Percentiles rank a stretch among this genome's conserved stretches.
Conservation (phyloP, 2,329 filamentous ascomycete genomes). For the Apiospora hydei region DNA sequence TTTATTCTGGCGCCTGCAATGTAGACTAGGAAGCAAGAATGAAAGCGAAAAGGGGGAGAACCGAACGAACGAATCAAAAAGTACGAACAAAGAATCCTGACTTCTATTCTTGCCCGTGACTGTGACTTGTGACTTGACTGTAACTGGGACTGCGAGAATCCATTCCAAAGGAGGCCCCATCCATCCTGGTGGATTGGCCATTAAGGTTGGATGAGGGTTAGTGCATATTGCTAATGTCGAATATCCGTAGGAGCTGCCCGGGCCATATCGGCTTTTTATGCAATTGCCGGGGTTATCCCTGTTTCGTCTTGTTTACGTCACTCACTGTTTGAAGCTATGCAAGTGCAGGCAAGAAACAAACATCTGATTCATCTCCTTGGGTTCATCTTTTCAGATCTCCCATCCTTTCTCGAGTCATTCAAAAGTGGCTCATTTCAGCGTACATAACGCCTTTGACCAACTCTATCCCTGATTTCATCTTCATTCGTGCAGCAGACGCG, state of each 20-base stretch:
- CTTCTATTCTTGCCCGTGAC: neutral
- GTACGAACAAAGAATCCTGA: slow-evolving; percentile 17
- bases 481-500: neutral
- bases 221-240: neutral
- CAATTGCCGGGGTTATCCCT: slow-evolving; percentile 16
- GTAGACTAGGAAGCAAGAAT: slow-evolving; percentile 43
- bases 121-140: neutral
- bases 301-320: slow-evolving; percentile 22
- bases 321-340: slow-evolving; percentile 22
- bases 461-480: neutral
- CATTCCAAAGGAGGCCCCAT: neutral
- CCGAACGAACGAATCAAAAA: slow-evolving; percentile 26
- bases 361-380: neutral
- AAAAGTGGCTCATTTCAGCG: neutral
- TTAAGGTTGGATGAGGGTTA: neutral
- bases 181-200: neutral
- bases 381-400: neutral
- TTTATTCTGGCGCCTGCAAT: slow-evolving; percentile 40
- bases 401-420: slow-evolving; percentile 15
- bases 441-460: neutral
- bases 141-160: neutral
- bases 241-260: neutral
- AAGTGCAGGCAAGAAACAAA: neutral
- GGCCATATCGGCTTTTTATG: neutral
- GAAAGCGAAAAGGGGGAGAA: slow-evolving; percentile 30